These are phyloP conservation scores for Onygenales sp. DNA, from an alignment of 2,329 filamentous ascomycete species.

Conservation along the genomic window DNA sequence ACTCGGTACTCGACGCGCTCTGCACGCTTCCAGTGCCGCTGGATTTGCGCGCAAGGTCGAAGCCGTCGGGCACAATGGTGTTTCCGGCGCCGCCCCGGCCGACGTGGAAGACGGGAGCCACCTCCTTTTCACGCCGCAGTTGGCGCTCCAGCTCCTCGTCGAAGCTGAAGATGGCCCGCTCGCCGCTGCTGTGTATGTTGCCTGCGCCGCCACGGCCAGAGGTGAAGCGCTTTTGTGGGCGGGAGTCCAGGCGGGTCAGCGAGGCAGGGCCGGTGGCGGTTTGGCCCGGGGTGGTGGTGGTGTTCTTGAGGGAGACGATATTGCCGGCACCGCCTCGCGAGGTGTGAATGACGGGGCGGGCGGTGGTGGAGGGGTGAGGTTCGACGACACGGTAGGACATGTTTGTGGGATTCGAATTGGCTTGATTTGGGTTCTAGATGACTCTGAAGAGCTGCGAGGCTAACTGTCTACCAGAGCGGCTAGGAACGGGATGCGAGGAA, in stretches of 20 bases:
- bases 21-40: background rate
- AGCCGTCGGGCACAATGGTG: constrained; percentile 20
- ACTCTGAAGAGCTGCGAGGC: background rate
- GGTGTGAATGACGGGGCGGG: constrained; percentile 40
- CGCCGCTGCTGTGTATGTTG: constrained; percentile 43
- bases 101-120: constrained; percentile 55
- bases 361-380: constrained; percentile 48
- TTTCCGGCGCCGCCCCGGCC: constrained; percentile 55
- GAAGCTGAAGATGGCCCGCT: constrained; percentile 56
- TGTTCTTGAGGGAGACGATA: constrained; percentile 43
- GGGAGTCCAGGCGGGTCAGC: constrained; percentile 39
- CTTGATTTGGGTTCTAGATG: background rate
- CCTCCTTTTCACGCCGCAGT: constrained; percentile 40
- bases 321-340: constrained; percentile 54
- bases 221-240: constrained; percentile 29
- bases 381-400: constrained; percentile 48
- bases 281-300: constrained; percentile 39
- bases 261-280: constrained; percentile 40
- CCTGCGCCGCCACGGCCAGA: constrained; percentile 48
- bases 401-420: constrained; percentile 14
- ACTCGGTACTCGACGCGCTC: constrained; percentile 22
- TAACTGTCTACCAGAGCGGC: background rate
- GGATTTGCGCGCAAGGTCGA: background rate
- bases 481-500: no score
- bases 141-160: constrained; percentile 56